These are phyloP conservation scores for Erysimum cheiri DNA, from an alignment of 441 rosid genomes.

Conservation along the genomic window DNA sequence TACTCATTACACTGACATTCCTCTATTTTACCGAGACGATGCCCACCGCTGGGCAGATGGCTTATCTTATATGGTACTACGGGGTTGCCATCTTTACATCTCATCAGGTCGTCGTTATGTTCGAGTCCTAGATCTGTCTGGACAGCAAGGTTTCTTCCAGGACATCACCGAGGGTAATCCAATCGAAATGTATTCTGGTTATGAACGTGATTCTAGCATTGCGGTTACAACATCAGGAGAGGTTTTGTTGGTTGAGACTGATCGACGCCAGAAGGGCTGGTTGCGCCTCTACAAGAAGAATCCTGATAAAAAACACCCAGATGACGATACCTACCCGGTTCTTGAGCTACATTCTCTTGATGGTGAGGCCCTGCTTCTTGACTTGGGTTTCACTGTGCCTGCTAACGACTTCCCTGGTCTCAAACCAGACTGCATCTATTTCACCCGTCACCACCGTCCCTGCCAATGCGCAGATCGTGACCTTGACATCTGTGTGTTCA, in stretches of 20 bases:
- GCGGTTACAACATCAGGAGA: constrained; percentile 14
- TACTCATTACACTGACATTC: background rate
- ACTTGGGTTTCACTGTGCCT: background rate
- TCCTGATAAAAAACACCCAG: background rate
- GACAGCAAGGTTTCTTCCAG: background rate
- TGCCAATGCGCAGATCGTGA: background rate
- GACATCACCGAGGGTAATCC: background rate
- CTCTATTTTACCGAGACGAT: background rate
- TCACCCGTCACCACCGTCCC: constrained; percentile 6
- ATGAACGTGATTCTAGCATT: background rate
- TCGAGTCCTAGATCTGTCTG: constrained; percentile 5
- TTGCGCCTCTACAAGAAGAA: background rate
- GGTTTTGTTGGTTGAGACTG: constrained; percentile 8
- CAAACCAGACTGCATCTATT: background rate
- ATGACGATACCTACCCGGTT: background rate
- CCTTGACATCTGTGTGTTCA: constrained; percentile 6
- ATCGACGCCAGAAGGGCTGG: background rate
- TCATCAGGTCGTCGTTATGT: background rate
- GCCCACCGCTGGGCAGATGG: background rate
- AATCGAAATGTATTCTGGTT: background rate
- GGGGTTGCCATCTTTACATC: background rate
- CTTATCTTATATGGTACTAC: background rate
- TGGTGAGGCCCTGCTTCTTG: constrained; percentile 10
- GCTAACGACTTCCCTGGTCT: background rate
- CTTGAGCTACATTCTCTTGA: background rate